A percentile compares a stretch with the other conserved stretches of the same genome.
Conservation (phyloP, 1,284 basidiomycete genomes). For the Apiotrichum gamsii region DNA sequence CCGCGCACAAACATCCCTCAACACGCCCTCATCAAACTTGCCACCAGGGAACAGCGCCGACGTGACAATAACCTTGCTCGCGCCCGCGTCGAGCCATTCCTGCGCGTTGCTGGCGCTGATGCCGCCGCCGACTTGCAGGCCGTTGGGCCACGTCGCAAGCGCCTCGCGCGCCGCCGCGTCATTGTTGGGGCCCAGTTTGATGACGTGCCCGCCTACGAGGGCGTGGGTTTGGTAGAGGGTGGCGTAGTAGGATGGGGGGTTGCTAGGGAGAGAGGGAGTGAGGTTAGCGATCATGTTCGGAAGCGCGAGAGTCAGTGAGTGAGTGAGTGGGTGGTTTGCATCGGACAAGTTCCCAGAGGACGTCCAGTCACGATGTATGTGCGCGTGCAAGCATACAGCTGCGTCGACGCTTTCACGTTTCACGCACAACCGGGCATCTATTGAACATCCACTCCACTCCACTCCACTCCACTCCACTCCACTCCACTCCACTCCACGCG, state of each 20-base stretch:
- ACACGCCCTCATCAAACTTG: slow-evolving; percentile 68
- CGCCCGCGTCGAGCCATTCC: slow-evolving; percentile 81
- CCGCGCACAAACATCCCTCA: slow-evolving; percentile 58
- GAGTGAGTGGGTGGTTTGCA: too few species aligned
- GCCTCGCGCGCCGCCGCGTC: slow-evolving; percentile 80
- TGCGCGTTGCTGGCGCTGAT: slow-evolving; percentile 74
- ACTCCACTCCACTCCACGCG: too few species aligned
- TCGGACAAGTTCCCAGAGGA: too few species aligned
- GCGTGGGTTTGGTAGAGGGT: slow-evolving; percentile 64
- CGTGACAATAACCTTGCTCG: slow-evolving; percentile 95
- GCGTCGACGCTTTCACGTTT: too few species aligned
- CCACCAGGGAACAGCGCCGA: slow-evolving; percentile 85
- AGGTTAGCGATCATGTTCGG: background rate
- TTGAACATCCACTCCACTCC: too few species aligned
- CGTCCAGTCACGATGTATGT: too few species aligned
- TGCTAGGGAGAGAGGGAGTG: slow-evolving; percentile 50
- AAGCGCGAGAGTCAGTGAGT: background rate
- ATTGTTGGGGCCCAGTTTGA: slow-evolving; percentile 86
- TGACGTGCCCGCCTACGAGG: slow-evolving; percentile 85
- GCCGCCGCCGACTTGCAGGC: slow-evolving; percentile 89
- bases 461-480: too few species aligned
- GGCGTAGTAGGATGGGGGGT: slow-evolving; percentile 76
- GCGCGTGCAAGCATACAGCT: too few species aligned
- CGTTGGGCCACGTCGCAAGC: slow-evolving; percentile 72
- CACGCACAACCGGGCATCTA: too few species aligned